Percentiles rank a stretch among this genome's conserved stretches.
Conservation (phyloP, 179 eudicot species). For the Vitellaria paradoxa region DNA sequence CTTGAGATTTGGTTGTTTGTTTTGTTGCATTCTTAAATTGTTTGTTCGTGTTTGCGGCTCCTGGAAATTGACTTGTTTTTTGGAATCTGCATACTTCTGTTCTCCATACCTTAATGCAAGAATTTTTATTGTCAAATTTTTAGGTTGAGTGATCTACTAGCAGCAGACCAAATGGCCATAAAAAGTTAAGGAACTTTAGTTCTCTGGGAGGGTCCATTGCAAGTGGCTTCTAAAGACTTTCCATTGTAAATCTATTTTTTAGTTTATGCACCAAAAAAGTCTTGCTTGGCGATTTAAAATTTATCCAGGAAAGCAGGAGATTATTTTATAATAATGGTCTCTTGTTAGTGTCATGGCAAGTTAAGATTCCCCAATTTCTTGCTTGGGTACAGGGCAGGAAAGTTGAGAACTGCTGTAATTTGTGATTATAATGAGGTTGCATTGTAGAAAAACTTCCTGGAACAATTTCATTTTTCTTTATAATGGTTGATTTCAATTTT, state of each 20-base stretch:
- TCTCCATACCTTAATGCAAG: neutral
- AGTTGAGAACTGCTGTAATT: neutral
- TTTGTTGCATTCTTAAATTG: neutral
- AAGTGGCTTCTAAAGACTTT: neutral
- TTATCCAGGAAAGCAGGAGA: neutral
- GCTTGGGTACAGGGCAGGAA: neutral
- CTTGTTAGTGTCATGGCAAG: neutral
- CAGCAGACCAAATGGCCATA: neutral
- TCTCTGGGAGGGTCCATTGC: neutral
- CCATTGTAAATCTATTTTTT: neutral
- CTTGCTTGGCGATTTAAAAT: neutral
- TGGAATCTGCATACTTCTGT: neutral
- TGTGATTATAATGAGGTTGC: neutral
- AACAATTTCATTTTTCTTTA: neutral
- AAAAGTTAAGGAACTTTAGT: neutral
- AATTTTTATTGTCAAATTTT: neutral
- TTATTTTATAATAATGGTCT: neutral
- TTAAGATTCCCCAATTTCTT: neutral
- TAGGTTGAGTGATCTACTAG: neutral
- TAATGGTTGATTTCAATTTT: neutral
- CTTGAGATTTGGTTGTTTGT: neutral
- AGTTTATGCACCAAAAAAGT: too few relatives aligned
- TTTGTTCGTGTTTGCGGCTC: slow-evolving; percentile 6
- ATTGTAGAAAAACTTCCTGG: neutral
- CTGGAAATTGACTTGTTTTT: neutral